Conservation (phyloP, 2,329 filamentous ascomycete genomes). For the Cercospora sp. region DNA sequence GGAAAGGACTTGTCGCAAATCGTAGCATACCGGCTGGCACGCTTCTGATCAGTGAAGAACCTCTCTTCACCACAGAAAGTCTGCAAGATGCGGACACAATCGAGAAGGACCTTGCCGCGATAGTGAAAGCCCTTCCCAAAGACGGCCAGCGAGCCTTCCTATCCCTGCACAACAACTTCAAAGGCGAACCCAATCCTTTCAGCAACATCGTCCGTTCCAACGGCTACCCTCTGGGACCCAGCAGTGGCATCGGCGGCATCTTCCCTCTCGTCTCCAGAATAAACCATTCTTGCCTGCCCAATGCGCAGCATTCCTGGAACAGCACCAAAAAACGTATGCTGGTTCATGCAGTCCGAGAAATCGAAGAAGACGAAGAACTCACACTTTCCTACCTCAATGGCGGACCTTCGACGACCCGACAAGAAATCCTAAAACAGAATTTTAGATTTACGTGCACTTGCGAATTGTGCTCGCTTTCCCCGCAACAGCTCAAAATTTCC, state of each 20-base stretch:
- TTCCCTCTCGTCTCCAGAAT: constrained; percentile 41
- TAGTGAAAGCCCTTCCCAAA: constrained; percentile 31
- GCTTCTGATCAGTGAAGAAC: constrained; percentile 43
- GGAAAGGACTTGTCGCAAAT: constrained; percentile 45
- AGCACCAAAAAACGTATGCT: constrained; percentile 24
- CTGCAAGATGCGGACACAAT: constrained; percentile 26
- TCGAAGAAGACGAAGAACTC: constrained; percentile 41
- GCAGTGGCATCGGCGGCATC: constrained; percentile 34
- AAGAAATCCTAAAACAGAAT: constrained; percentile 22
- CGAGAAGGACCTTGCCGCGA: constrained; percentile 25
- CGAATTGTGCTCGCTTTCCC: constrained; percentile 41
- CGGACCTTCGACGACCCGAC: constrained; percentile 24
- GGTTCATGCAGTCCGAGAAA: constrained; percentile 41
- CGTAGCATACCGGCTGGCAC: constrained; percentile 42
- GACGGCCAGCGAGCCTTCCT: constrained; percentile 35
- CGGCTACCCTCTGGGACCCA: constrained; percentile 34
- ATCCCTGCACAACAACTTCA: constrained; percentile 36
- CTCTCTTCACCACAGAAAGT: constrained; percentile 39
- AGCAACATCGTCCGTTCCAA: constrained; percentile 40
- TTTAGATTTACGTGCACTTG: constrained; percentile 43
- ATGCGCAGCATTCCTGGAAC: constrained; percentile 42
- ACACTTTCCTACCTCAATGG: constrained; percentile 40
- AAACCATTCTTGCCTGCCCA: constrained; percentile 44
- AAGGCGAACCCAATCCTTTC: constrained; percentile 29
- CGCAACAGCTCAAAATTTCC: constrained; percentile 36